Base-by-base conservation (phyloP, 164 flowering plant genomes). In the Echeveria elegans region DNA sequence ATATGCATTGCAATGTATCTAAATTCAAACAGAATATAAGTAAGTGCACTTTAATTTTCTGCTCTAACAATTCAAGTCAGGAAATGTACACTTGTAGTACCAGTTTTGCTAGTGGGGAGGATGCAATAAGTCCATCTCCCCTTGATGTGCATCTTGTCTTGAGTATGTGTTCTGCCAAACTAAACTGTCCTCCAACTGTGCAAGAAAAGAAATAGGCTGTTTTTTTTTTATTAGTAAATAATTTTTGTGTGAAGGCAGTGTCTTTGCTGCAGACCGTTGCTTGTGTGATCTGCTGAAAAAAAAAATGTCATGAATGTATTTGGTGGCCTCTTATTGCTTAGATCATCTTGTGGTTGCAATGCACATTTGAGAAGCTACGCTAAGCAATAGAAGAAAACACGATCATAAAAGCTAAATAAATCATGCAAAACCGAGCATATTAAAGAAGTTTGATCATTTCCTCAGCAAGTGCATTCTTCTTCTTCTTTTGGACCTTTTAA, bases 401-500 rank as follows among this genome's bases (percentile, higher is more conserved):
- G 2, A 53, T 47, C 19, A 19, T 47, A 19, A 47, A 47, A 18
- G 52, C 16, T 47, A 5, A 47, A 47, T 16, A 1, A 47, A 18
- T 19, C 21, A 11, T 15, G 5, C 41, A 38, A 8, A 10, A 8
- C 12, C 41, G 41, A 14, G 41, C 16, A 14, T 28, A 0, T 7
- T 37, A 3, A 32, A 5, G 4, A 40, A 28, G 30, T 31, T 40
- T 4, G 14, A 6, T 16, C 15, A 24, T 29, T 6, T 29, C 38
- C 28, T 37, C 36, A 66, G 72, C 77, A 76, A 69, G 36, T 7
- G 30, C 16, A 24, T 30, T 14, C 23, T n/a, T 14, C 32, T n/a
- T n/a, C n/a, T 12, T 40, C 1, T 29, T 1, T 41, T 10, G 8
- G 52, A 47, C 62, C 69, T 28, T 77, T 18, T 76, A 19, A 52